Evolutionary conservation across 2,329 filamentous ascomycete genomes (phyloP).

Genomic region (Cadophora luteo-olivacea): DNA sequence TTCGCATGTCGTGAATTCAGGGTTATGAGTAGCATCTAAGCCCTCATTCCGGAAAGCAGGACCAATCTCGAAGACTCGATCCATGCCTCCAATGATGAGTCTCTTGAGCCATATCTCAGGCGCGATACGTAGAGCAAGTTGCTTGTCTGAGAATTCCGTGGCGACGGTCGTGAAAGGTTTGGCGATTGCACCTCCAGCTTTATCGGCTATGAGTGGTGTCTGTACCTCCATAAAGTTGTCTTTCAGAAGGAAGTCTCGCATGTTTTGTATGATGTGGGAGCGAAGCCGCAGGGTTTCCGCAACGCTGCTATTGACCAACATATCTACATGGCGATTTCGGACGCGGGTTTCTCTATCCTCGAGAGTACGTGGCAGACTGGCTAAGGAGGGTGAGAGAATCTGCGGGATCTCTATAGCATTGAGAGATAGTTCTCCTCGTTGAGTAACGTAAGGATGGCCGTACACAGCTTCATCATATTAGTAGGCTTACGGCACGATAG

Average conservation of each 20-base stretch:
- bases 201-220: constrained; percentile 84
- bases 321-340: constrained; percentile 82
- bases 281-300: constrained; percentile 76
- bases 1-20: constrained; percentile 97
- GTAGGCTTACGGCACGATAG: constrained; percentile 9
- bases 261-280: constrained; percentile 73
- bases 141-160: constrained; percentile 74
- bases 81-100: constrained; percentile 85
- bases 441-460: constrained; percentile 73
- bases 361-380: constrained; percentile 76
- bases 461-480: constrained; percentile 57
- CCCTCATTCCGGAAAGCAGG: constrained; percentile 93
- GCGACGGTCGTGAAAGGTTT: constrained; percentile 84
- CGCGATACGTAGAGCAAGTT: constrained; percentile 83
- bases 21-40: constrained; percentile 90
- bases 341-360: constrained; percentile 75
- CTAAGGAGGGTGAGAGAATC: constrained; percentile 78
- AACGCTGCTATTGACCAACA: constrained; percentile 75
- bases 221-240: constrained; percentile 84
- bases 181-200: constrained; percentile 86
- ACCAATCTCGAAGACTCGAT: constrained; percentile 91
- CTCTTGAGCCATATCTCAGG: constrained; percentile 96
- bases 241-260: constrained; percentile 76
- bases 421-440: constrained; percentile 74
- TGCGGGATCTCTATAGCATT: constrained; percentile 70